Base-by-base conservation (phyloP, 805 yeast species). In the Starmerella bombi region DNA sequence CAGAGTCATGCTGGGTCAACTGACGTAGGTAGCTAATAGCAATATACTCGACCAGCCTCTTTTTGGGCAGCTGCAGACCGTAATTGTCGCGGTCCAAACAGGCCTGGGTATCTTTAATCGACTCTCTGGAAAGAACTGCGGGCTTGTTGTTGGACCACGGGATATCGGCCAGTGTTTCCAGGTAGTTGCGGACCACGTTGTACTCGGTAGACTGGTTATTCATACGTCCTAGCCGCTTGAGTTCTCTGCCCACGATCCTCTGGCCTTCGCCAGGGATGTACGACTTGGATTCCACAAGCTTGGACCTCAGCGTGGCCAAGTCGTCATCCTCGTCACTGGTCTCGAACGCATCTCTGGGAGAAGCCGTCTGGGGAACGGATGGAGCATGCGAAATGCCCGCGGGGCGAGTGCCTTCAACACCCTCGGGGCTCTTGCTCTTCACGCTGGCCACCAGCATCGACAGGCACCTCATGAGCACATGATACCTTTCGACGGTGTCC, bases 81-180 rank as follows among this genome's bases (percentile, higher is more conserved):
- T 73, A 79, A 54, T 82, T 93, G 52, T 82, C 93, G n/a, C 64
- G 61, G 50, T 82, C 81, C 20, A 82, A 65, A 37, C 69, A 69
- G n/a, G 58, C 52, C 42, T 69, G 65, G 0, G 88, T 83, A 12
- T 55, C 57, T 1, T 53, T 56, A 15, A 82, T 56, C 48, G 78
- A 72, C 17, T 44, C 52, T 2, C 36, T 35, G 36, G 49, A 51
- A 15, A 60, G 42, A 2, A 17, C 17, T 9, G 47, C 42, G 4
- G 35, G 38, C 9, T 20, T 16, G 25, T 50, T 57, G 32, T 54
- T 50, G 25, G 45, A 41, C 67, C 67, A 64, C 10, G 68, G 68
- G 8, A 64, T 45, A 36, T 63, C 67, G 6, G 60, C 48, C 17
- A 64, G 37, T 6, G 63, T 57, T 39, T 64, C 67, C n/a, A 64